Evolutionary conservation across 768 basidiomycete genomes (phyloP).

Genomic region (Daedaleopsis nitida): DNA sequence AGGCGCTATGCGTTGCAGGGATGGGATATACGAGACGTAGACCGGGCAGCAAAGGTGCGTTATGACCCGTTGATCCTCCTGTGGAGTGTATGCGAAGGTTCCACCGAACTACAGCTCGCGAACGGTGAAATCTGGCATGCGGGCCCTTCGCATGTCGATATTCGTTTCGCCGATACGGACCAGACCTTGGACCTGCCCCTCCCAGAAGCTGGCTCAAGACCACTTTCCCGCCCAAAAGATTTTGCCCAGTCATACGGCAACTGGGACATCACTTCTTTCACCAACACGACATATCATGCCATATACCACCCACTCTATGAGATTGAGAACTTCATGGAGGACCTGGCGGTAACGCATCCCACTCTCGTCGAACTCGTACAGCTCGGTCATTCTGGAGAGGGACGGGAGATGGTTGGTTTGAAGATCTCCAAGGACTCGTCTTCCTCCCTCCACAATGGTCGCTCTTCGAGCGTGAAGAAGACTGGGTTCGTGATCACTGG

Average conservation of each 20-base stretch:
- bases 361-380: conserved; percentile 45
- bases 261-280: conserved; percentile 29
- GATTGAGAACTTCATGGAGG: conserved; percentile 51
- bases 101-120: conserved; percentile 34
- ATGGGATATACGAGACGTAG: conserved; percentile 3
- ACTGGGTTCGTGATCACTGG: conserved; percentile 66
- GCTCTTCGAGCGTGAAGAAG: conserved; percentile 14
- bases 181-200: conserved; percentile 17
- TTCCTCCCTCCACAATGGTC: conserved; percentile 12
- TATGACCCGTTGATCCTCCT: too few relatives aligned
- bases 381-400: conserved; percentile 61
- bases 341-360: conserved; percentile 49
- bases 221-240: conserved; percentile 17
- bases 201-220: conserved; percentile 20
- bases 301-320: conserved; percentile 60
- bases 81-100: too few relatives aligned
- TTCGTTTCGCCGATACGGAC: conserved; percentile 42
- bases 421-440: conserved; percentile 41
- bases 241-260: background rate
- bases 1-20: conserved; percentile 8
- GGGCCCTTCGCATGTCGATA: conserved; percentile 46
- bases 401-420: conserved; percentile 58
- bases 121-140: conserved; percentile 57
- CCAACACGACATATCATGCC: conserved; percentile 40
- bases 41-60: conserved; percentile 2